A percentile compares a stretch with the other conserved stretches of the same genome.
phyloP scores from a whole-genome alignment of 2,329 filamentous ascomycete species.

The Coniochaeta sp. region DNA sequence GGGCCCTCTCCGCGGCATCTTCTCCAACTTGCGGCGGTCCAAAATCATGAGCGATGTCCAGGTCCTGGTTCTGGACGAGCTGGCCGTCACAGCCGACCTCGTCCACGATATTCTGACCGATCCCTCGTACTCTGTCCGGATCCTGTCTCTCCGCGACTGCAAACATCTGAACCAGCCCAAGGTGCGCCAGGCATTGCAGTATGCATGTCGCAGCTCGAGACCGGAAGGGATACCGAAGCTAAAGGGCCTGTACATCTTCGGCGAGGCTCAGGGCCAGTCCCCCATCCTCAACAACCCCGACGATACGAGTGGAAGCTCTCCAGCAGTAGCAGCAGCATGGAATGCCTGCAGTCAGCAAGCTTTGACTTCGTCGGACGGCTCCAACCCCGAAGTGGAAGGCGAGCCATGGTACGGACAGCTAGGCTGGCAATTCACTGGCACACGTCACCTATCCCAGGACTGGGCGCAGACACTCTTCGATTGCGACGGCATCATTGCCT shows the following conservation, averaged over 20 bases:
- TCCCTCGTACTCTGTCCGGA: slow-evolving; percentile 66
- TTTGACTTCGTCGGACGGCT: slow-evolving; percentile 36
- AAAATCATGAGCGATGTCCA: slow-evolving; percentile 54
- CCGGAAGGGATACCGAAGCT: slow-evolving; percentile 64
- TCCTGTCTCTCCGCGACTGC: slow-evolving; percentile 77
- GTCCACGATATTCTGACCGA: slow-evolving; percentile 72
- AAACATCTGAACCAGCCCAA: slow-evolving; percentile 74
- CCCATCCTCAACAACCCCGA: slow-evolving; percentile 8
- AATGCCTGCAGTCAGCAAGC: slow-evolving; percentile 55
- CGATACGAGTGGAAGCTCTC: slow-evolving; percentile 21
- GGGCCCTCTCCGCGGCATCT: slow-evolving; percentile 66
- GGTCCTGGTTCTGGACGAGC: slow-evolving; percentile 65
- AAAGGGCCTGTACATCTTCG: slow-evolving; percentile 79
- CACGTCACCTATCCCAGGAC: slow-evolving; percentile 38
- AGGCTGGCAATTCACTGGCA: slow-evolving; percentile 44
- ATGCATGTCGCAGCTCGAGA: slow-evolving; percentile 65
- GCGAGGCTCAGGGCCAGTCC: slow-evolving; percentile 39
- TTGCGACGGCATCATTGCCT: slow-evolving; percentile 72
- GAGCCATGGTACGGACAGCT: slow-evolving; percentile 51
- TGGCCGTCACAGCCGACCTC: slow-evolving; percentile 77
- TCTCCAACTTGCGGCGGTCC: slow-evolving; percentile 55
- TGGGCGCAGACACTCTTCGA: slow-evolving; percentile 74
- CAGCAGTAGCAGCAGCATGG: slow-evolving; percentile 51
- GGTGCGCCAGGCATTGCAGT: slow-evolving; percentile 68
- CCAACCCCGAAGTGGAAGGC: slow-evolving; percentile 21